These are phyloP conservation scores for Neurospora discreta DNA, from an alignment of 495 filamentous ascomycete genomes.

Conservation along the genomic window DNA sequence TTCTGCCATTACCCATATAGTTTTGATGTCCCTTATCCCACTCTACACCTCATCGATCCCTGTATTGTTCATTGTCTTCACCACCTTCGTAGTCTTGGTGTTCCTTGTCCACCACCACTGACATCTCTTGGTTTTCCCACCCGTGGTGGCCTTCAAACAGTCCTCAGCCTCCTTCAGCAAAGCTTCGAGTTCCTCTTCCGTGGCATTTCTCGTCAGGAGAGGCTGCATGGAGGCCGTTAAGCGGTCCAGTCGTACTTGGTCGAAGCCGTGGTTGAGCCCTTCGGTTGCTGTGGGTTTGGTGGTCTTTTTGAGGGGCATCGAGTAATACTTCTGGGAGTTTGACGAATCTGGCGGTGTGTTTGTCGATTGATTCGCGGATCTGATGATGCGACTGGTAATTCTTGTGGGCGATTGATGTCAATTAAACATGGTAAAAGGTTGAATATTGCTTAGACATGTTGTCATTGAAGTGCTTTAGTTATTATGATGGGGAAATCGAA, in stretches of 20 bases:
- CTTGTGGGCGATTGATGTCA: background rate
- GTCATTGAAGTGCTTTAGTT: background rate
- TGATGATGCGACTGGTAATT: background rate
- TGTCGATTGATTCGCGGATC: background rate
- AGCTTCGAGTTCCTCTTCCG: conserved; percentile 1
- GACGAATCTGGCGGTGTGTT: background rate
- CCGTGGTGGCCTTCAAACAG: background rate
- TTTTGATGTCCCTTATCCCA: background rate
- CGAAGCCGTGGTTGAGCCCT: background rate
- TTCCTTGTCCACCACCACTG: background rate
- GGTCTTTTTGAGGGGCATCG: background rate
- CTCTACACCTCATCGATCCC: background rate
- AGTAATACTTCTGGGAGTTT: background rate
- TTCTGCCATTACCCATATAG: background rate
- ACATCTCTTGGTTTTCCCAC: background rate
- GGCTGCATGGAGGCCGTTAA: conserved; percentile 3
- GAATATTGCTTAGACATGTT: background rate
- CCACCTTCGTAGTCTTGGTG: background rate
- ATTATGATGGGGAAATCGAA: background rate
- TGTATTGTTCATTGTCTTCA: background rate
- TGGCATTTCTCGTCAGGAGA: background rate
- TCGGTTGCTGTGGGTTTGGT: conserved; percentile 1
- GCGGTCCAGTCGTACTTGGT: background rate
- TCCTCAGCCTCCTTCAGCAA: background rate
- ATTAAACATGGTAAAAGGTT: background rate